phyloP scores from a whole-genome alignment of 139 green algal species.

The Chlamydomonas incerta region DNA sequence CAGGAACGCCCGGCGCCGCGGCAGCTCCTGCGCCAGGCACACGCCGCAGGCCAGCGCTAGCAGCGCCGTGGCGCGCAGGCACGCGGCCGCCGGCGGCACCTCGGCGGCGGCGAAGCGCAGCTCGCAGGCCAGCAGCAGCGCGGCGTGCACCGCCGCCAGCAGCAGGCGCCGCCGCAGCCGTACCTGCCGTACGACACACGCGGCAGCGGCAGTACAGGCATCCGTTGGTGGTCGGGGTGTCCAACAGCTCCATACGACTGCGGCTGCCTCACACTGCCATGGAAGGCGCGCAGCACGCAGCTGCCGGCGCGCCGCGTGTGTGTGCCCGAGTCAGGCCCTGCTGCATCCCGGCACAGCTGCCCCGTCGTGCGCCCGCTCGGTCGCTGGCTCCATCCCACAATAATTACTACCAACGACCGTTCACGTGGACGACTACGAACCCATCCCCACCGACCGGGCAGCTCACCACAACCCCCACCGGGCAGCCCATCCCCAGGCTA shows the following conservation, averaged over 20 bases:
- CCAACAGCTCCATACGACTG: neutral
- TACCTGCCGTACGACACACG: neutral
- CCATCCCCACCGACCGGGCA: no score
- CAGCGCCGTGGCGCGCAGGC: neutral
- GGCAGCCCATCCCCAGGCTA: no score
- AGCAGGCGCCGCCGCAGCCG: neutral
- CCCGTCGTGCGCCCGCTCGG: no score
- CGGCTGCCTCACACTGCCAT: neutral
- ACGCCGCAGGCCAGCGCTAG: neutral
- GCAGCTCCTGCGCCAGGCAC: neutral
- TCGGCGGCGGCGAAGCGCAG: neutral
- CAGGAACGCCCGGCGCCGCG: conserved; percentile 2
- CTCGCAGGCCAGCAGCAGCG: neutral
- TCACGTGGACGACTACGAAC: no score
- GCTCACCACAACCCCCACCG: no score
- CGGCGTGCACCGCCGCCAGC: neutral
- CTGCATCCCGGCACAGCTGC: no score
- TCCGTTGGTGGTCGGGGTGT: neutral
- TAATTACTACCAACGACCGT: no score
- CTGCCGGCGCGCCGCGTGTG: no score
- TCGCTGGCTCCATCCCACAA: no score
- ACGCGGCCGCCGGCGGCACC: neutral
- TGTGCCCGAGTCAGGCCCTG: no score
- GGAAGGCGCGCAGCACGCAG: neutral
- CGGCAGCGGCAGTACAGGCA: neutral